Evolutionary conservation across 1,284 basidiomycete genomes (phyloP), one percentile per base, ranked within the genome.

Genomic region (Salmacisia buchloeana): DNA sequence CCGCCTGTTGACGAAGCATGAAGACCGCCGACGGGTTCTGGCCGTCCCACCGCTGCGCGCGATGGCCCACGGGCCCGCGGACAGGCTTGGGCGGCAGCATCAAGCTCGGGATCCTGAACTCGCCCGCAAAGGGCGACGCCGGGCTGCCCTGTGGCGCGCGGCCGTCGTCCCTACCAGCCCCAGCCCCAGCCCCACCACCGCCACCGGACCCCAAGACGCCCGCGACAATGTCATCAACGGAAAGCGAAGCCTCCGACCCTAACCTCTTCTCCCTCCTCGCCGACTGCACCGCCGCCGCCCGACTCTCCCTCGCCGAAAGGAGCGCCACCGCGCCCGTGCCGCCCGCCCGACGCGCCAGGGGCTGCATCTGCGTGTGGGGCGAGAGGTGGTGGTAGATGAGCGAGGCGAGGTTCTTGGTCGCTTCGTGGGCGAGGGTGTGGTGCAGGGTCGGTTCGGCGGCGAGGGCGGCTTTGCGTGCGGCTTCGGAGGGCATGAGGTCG

Each of bases 351-450:
- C 62, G 66, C 35, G 56, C 25, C 33, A 31, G 59, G 13, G 71
- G 58, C 58, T 74, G 71, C 74, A 77, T 76, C 35, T 64, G 67
- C 12, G 75, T 76, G 54, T 77, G 60, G 2, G 75, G 75, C 27
- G 75, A 77, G 2, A 77, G 65, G 56, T 77, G 75, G 43, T 77
- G 75, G 45, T 77, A 77, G 1, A 71, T 69, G 3, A 77, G 63
- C 1, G 70, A 72, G 18, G 68, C 58, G 5, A 76, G 68, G 41
- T 77, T 76, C 1, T 60, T 39, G 7, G 72, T 38, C 15, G 70
- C 43, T 0, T 66, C 59, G 33, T 75, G 72, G 0, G 75, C 63
- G 18, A 77, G 52, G 2, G 61, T 56, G 52, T 62, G 56, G 18
- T 31, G 54, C 21, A 21, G 5, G 7, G 10, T 15, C 27, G 27